Evolutionary conservation across 176 grass and related monocot species (phyloP).

Genomic region (Zoysia japonica): DNA sequence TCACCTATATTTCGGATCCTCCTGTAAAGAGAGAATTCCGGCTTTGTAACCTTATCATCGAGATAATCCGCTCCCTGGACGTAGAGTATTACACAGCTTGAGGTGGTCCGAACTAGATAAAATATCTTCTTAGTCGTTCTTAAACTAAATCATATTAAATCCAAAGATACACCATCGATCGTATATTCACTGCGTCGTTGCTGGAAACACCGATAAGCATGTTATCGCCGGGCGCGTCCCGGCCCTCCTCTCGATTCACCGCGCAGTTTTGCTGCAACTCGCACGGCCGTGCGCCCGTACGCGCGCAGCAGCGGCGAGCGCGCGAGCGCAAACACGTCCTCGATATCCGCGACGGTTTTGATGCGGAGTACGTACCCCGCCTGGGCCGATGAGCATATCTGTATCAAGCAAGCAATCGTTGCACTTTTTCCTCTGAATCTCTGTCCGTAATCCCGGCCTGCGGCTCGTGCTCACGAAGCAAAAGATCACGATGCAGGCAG

Average conservation of each 20-base stretch:
- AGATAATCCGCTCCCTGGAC: too few relatives aligned
- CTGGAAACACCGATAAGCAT: too few relatives aligned
- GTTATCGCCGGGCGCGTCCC: background rate
- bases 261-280: background rate
- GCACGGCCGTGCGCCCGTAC: background rate
- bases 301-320: background rate
- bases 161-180: too few relatives aligned
- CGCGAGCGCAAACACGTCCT: background rate
- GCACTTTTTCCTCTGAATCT: background rate
- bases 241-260: background rate
- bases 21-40: too few relatives aligned
- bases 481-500: slow-evolving; percentile 51
- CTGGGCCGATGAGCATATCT: background rate
- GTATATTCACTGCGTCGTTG: too few relatives aligned
- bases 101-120: too few relatives aligned
- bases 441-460: slow-evolving; percentile 18
- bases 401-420: background rate
- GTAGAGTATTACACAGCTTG: too few relatives aligned
- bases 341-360: slow-evolving; percentile 27
- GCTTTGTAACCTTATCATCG: too few relatives aligned
- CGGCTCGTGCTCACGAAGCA: slow-evolving; percentile 6
- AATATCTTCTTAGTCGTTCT: too few relatives aligned
- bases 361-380: slow-evolving; percentile 40
- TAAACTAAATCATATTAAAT: too few relatives aligned
- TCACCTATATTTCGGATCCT: too few relatives aligned